Base-by-base conservation (phyloP, 2,329 filamentous ascomycete genomes). In the Fusarium proliferatum region DNA sequence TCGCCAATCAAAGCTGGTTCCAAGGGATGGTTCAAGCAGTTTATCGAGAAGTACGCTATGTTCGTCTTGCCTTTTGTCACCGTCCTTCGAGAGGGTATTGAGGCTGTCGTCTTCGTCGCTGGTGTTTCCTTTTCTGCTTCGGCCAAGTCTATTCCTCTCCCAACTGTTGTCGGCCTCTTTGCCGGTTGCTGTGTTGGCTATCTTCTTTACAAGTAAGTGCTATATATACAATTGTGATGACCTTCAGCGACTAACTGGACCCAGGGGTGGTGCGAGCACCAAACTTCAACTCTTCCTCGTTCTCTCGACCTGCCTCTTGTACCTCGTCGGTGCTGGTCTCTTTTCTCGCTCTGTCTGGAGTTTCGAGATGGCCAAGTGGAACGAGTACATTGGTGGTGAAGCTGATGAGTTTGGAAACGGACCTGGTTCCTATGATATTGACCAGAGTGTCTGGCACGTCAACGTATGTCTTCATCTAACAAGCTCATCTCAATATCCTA, bases 41-140 rank as follows among this genome's bases (percentile, higher is more conserved):
- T 89, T 84, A 82, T 86, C 26, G 92, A 95, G 81, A 94, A 93
- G 81, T 96, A 97, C 79, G 90, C 91, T 78, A 94, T 97, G 92
- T 96, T 97, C 80, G 82, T 94, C 51, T 85, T 97, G 61, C 95
- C 95, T 2, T 97, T 97, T 82, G 87, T 97, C 79, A 97, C 94
- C 0, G 92, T 96, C n/a, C 84, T 97, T 19, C 87, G 95, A 41
- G 94, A 97, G 81, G 95, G 94, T 6, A 88, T 97, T 36, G 95
- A 97, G 81, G 94, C 93, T 1, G 92, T 97, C 41, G 89, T 97
- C 30, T 97, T 97, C 81, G 90, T 97, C 60, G 94, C 93, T 21
- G 95, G 94, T 26, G 94, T 97, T 9, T 92, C 92, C 6, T 90
- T 97, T 61, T 89, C 91, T 2, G 86, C 93, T 7, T 93, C 94